Conservation (phyloP, 805 yeast species). For the Sugiyamaella chiloensis region DNA sequence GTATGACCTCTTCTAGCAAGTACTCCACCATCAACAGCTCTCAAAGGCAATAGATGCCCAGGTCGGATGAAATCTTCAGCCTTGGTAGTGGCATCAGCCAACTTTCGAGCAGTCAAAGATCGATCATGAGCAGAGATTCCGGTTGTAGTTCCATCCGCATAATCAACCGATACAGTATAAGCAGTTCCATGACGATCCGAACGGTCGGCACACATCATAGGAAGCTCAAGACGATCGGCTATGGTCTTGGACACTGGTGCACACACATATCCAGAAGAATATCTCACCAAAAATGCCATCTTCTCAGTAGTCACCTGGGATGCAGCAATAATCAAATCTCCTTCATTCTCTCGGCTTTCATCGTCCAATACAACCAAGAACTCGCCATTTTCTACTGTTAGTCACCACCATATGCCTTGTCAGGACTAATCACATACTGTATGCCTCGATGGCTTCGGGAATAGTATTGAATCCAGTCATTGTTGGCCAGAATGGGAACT, state of each 20-base stretch:
- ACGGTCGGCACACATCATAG: slow-evolving; percentile 62
- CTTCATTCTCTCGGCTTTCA: slow-evolving; percentile 94
- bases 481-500: too few species aligned
- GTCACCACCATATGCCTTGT: slow-evolving; percentile 16
- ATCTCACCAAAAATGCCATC: slow-evolving; percentile 90
- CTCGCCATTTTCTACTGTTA: slow-evolving; percentile 55
- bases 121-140: slow-evolving; percentile 96
- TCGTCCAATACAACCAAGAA: slow-evolving; percentile 96
- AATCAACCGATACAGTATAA: slow-evolving; percentile 89
- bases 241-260: slow-evolving; percentile 75
- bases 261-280: slow-evolving; percentile 80
- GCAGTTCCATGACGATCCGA: slow-evolving; percentile 95
- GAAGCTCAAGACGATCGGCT: slow-evolving; percentile 79
- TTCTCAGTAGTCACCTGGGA: slow-evolving; percentile 69
- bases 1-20: slow-evolving; percentile 89
- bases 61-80: slow-evolving; percentile 79
- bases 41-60: slow-evolving; percentile 89
- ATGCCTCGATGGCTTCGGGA: slow-evolving; percentile 70
- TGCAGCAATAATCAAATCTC: slow-evolving; percentile 95
- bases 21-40: slow-evolving; percentile 86
- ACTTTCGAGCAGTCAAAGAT: slow-evolving; percentile 69
- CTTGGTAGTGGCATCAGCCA: slow-evolving; percentile 58
- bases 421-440: slow-evolving; percentile 38
- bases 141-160: slow-evolving; percentile 85
- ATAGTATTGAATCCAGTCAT: slow-evolving; percentile 37